Base-by-base conservation (phyloP, 495 filamentous ascomycete species). In the Thermochaetoides thermophila region DNA sequence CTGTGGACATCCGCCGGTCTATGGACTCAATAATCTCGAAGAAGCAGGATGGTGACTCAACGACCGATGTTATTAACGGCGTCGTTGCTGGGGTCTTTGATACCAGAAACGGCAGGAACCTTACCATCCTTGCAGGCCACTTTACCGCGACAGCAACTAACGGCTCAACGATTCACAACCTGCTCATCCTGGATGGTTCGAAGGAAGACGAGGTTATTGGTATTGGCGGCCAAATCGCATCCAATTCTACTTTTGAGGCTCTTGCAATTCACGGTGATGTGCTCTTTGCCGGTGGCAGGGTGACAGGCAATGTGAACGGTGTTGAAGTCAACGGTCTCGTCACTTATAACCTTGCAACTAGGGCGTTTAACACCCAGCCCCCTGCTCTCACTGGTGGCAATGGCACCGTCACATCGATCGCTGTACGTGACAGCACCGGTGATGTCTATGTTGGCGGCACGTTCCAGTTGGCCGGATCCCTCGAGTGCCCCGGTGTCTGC, bases 71-170 rank as follows among this genome's bases (percentile, higher is more conserved):
- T n/a, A 40, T 62, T 8, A 60, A 67, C 26, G 85, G 82, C 31
- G 73, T 85, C 14, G 65, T 77, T 16, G 70, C 77, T 10, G 91
- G 86, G 13, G 60, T 71, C 5, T 92, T 87, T 51, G 82, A 94
- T 48, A 64, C 61, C 11, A 59, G 61, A 18, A 73, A 69, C 32
- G 63, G 59, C 24, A 67, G 72, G 33, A 94, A 96, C 46, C 58
- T 87, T 17, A 96, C 91, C 4, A 70, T 95, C 17, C 61, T 95
- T 24, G 91, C 81, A 35, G 89, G 89, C 2, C 81, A 85, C 40
- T 99, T 99, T 52, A 70, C 67, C 20, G 74, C 82, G 3, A 73
- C 60, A 11, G 70, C 68, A 16, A 72, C 63, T 27, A 69, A 85
- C 43, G 84, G 78, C 12, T 78, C 76, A 0, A 60, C 61, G 3